Conservation (phyloP, 2,329 filamentous ascomycete species). For the Akanthomyces dipterigenus region DNA sequence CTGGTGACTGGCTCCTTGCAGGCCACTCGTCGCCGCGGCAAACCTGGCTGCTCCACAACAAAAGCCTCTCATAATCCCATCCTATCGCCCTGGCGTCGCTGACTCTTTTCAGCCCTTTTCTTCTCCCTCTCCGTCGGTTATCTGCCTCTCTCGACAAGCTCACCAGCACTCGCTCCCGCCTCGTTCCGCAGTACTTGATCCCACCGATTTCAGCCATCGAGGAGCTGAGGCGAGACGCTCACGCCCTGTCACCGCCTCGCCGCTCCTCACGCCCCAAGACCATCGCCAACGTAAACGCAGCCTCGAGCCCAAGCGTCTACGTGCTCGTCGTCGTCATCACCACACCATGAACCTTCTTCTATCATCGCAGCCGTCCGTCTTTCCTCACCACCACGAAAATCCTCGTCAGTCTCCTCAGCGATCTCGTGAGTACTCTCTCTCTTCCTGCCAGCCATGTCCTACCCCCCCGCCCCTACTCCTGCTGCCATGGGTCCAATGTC, state of each 20-base stretch:
- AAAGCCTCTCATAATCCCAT: conserved; percentile 8
- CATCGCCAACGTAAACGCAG: conserved; percentile 10
- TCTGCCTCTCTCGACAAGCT: neutral
- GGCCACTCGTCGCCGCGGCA: conserved; percentile 2
- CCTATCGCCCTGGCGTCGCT: conserved; percentile 7
- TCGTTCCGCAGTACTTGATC: neutral
- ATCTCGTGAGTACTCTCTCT: conserved; percentile 39
- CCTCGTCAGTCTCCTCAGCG: conserved; percentile 48
- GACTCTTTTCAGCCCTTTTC: conserved; percentile 9
- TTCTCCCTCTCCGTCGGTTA: neutral
- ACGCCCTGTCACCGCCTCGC: neutral
- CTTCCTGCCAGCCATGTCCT: neutral
- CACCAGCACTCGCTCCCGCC: neutral
- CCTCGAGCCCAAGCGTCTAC: neutral
- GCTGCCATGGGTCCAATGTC: neutral
- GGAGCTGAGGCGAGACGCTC: conserved; percentile 5
- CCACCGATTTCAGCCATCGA: neutral
- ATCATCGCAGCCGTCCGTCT: conserved; percentile 52
- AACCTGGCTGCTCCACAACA: conserved; percentile 10
- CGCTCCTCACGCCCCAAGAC: neutral
- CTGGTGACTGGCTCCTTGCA: neutral
- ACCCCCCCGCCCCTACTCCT: neutral
- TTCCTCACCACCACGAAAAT: conserved; percentile 53
- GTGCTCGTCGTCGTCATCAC: conserved; percentile 3
- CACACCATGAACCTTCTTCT: conserved; percentile 56